Evolutionary conservation across 2,329 filamentous ascomycete genomes (phyloP).

Genomic region (Colletotrichum godetiae): DNA sequence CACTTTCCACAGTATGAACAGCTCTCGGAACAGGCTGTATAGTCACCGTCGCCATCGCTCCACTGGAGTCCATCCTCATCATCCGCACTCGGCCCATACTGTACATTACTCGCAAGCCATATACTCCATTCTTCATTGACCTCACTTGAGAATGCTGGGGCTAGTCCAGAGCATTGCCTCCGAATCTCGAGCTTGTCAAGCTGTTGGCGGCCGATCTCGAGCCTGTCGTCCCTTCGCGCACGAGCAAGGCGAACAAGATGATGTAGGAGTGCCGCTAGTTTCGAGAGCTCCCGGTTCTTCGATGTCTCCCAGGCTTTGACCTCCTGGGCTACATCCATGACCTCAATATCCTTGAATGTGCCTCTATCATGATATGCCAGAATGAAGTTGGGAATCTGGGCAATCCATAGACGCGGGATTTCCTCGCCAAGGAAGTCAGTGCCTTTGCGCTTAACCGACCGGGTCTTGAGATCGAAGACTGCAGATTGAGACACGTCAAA

Average conservation of each 20-base stretch:
- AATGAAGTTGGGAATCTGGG: constrained; percentile 52
- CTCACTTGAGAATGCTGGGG: constrained; percentile 4
- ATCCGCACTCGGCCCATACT: neutral
- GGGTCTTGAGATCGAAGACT: constrained; percentile 59
- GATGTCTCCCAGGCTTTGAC: constrained; percentile 50
- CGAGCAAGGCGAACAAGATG: constrained; percentile 23
- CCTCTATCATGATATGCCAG: constrained; percentile 53
- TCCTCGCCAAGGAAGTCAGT: constrained; percentile 47
- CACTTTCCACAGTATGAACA: constrained; percentile 36
- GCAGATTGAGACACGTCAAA: constrained; percentile 42
- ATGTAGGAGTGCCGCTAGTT: constrained; percentile 42
- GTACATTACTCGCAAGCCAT: neutral
- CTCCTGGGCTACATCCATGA: constrained; percentile 44
- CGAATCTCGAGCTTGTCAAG: neutral
- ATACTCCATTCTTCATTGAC: constrained; percentile 6
- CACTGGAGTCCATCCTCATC: neutral
- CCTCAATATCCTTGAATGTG: constrained; percentile 48
- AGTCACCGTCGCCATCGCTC: neutral
- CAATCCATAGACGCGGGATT: constrained; percentile 55
- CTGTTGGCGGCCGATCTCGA: constrained; percentile 24
- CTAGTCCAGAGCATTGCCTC: constrained; percentile 10
- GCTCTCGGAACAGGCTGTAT: constrained; percentile 30
- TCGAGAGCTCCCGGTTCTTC: constrained; percentile 44
- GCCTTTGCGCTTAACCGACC: constrained; percentile 41
- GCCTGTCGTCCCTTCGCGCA: neutral